Conservation (phyloP, 345 rosid genomes). For the Zanthoxylum bungeanum region DNA sequence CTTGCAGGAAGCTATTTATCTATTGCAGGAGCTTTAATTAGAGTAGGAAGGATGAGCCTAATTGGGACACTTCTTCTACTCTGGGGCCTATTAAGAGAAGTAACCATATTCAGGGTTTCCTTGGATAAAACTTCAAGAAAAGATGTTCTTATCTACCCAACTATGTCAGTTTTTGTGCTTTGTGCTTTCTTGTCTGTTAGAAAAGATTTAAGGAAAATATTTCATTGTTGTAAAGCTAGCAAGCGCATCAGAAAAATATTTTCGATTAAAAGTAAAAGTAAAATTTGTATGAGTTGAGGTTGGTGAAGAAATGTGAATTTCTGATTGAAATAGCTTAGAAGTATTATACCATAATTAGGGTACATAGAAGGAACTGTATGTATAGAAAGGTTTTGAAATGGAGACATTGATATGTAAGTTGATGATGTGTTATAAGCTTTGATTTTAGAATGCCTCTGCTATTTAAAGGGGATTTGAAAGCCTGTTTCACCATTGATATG, state of each 20-base stretch:
- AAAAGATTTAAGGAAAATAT: slow-evolving; percentile 56
- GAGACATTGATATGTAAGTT: too few species aligned
- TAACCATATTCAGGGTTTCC: slow-evolving; percentile 21
- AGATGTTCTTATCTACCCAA: slow-evolving; percentile 38
- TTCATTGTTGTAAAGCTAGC: slow-evolving; percentile 33
- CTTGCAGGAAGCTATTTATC: slow-evolving; percentile 74
- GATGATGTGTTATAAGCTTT: neutral
- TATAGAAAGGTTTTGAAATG: too few species aligned
- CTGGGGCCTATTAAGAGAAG: slow-evolving; percentile 63
- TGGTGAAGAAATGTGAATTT: neutral
- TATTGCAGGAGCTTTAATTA: slow-evolving; percentile 65
- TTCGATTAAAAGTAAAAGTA: neutral
- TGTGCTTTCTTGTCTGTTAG: slow-evolving; percentile 61
- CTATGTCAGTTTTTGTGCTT: slow-evolving; percentile 39
- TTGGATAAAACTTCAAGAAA: slow-evolving; percentile 6
- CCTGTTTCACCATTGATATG: too few species aligned
- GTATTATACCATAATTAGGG: too few species aligned
- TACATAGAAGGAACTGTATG: neutral
- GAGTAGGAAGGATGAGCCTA: slow-evolving; percentile 55
- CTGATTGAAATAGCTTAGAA: neutral
- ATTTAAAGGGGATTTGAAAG: neutral
- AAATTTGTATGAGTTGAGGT: neutral
- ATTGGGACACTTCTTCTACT: slow-evolving; percentile 52
- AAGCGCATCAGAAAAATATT: neutral
- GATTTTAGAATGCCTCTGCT: too few species aligned